Base-by-base conservation (phyloP, 164 flowering plant species). In the Santalum album region DNA sequence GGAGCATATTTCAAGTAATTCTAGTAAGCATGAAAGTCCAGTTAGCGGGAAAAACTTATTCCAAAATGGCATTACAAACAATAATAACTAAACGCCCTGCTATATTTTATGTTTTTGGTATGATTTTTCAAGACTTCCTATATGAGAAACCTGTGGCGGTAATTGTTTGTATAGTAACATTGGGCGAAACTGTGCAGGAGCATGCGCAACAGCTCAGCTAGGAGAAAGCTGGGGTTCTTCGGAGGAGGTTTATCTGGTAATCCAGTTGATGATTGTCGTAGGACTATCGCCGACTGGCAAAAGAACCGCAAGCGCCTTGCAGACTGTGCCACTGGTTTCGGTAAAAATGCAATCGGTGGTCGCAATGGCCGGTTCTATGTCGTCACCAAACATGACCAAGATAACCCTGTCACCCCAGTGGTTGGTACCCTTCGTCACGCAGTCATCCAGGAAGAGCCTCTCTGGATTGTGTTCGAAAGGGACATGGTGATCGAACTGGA, bases 401-500 rank as follows among this genome's bases (percentile, higher is more conserved):
- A 84, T 53, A 91, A 91, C 62, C 75, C 96, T 17, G 94, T 91
- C 20, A 86, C 82, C 75, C 98, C 98, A 45, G 65, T 65, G 27
- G 96, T 91, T 4, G 98, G 98, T 7, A 91, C 96, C 20, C 69
- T 91, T n/a, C 78, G 98, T 12, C 89, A 91, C 55, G 98, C 98
- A 18, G 98, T 83, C 20, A 84, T 89, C 65, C 98, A 89, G 60
- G 88, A 82, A 38, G 26, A 51, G 55, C 98, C 98, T 9, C 83
- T 91, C 7, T 72, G 76, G 76, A 75, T 72, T n/a, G 70, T 75
- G 26, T 75, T 75, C 70, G 63, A 72, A 58, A 51, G 74, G 12
- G 74, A 69, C 54, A 75, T 75, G 79, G 76, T 65, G 36, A 75
- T 75, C 42, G 53, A 45, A 15, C 67, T 75, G 7, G 72, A 75